Conservation (phyloP, 805 yeast species). For the Wickerhamiella spandovensis region DNA sequence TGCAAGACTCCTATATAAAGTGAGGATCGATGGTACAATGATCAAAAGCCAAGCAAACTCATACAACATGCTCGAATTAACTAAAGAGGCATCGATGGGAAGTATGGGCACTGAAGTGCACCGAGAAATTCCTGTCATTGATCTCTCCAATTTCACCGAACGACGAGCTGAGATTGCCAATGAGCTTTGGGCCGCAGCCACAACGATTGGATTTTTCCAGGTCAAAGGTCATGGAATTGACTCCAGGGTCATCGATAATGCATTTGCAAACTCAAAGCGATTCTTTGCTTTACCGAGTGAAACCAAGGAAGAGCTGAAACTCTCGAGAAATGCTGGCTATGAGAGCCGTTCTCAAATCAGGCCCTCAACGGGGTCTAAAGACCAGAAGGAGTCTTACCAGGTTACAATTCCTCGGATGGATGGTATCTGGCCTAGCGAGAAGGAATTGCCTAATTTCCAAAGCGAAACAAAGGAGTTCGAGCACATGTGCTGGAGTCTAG, state of each 20-base stretch:
- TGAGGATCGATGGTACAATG: no score
- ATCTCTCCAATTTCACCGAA: constrained; percentile 5
- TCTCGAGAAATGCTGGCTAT: constrained; percentile 9
- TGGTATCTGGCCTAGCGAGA: constrained; percentile 8
- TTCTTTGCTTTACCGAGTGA: constrained; percentile 8
- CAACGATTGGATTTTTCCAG: constrained; percentile 11
- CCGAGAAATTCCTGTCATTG: constrained; percentile 8
- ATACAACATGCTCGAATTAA: neutral
- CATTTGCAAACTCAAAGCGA: constrained; percentile 5
- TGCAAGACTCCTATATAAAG: no score
- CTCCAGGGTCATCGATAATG: constrained; percentile 3
- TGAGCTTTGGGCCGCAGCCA: constrained; percentile 12
- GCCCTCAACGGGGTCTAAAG: constrained; percentile 13
- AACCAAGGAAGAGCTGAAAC: constrained; percentile 2
- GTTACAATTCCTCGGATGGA: constrained; percentile 10
- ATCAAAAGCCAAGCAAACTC: neutral
- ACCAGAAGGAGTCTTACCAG: constrained; percentile 12
- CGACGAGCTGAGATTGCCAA: constrained; percentile 7
- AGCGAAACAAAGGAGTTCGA: constrained; percentile 2
- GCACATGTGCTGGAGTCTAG: constrained; percentile 6
- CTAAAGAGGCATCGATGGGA: constrained; percentile 6
- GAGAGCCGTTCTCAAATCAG: constrained; percentile 11
- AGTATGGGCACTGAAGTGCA: constrained; percentile 3
- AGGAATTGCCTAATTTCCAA: constrained; percentile 5
- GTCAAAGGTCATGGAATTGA: constrained; percentile 10